Evolutionary conservation across 176 grass and related monocot species (phyloP).

Genomic region (Otatea glauca): DNA sequence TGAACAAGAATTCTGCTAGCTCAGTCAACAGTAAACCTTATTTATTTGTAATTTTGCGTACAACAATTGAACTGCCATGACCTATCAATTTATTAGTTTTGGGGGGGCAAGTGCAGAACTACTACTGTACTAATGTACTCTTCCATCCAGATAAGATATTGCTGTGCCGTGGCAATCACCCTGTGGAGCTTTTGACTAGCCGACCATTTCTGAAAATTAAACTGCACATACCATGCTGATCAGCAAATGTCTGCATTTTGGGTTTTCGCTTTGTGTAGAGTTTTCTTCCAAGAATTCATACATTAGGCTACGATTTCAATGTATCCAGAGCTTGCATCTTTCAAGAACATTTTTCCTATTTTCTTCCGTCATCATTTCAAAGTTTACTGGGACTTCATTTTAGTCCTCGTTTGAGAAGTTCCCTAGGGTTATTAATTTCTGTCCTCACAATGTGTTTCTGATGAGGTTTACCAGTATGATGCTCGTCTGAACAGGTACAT

Average conservation of each 20-base stretch:
- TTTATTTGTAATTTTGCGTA: too few species aligned
- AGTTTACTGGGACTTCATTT: too few species aligned
- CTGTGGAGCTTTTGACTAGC: constrained; percentile 7
- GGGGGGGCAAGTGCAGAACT: not conserved
- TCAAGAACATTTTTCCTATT: too few species aligned
- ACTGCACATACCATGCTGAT: not conserved
- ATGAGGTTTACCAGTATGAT: constrained; percentile 78
- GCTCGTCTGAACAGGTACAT: constrained; percentile 73
- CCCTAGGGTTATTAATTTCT: too few species aligned
- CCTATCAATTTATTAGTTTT: not conserved
- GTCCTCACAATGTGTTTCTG: constrained; percentile 54
- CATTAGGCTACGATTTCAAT: too few species aligned
- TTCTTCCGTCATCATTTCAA: not conserved
- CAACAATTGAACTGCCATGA: not conserved
- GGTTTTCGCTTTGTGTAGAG: not conserved
- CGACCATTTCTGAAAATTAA: not conserved
- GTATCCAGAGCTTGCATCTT: too few species aligned
- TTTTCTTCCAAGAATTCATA: not conserved
- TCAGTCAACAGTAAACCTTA: too few species aligned
- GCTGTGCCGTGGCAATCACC: not conserved
- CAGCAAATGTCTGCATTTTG: not conserved
- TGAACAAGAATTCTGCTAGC: too few species aligned
- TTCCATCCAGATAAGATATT: constrained; percentile 36
- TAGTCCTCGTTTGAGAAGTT: too few species aligned
- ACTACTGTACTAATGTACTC: constrained; percentile 17